These are phyloP conservation scores for Mycena latifolia DNA, from an alignment of 768 basidiomycete species.

Conservation along the genomic window DNA sequence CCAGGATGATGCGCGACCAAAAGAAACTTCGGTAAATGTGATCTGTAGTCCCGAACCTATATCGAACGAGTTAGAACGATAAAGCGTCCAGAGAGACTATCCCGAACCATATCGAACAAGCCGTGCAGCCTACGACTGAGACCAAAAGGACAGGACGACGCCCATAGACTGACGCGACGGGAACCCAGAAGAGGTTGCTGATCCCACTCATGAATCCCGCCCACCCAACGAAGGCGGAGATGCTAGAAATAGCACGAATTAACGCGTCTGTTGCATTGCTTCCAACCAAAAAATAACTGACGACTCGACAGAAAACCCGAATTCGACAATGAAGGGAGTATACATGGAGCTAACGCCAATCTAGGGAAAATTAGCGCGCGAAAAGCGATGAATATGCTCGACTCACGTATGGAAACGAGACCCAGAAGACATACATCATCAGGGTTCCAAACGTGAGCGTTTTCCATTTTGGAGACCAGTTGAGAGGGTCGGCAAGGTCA, in stretches of 20 bases:
- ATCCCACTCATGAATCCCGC: conserved; percentile 29
- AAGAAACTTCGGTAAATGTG: conserved; percentile 24
- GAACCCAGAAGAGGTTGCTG: conserved; percentile 23
- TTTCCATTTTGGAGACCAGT: conserved; percentile 19
- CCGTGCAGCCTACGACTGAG: conserved; percentile 23
- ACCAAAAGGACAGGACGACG: conserved; percentile 24
- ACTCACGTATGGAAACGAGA: conserved; percentile 17
- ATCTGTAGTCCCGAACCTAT: too few species aligned
- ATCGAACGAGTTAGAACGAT: too few species aligned
- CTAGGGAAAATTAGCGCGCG: not conserved
- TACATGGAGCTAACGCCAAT: conserved; percentile 29
- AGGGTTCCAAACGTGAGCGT: conserved; percentile 5
- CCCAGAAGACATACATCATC: conserved; percentile 26
- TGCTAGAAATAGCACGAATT: not conserved
- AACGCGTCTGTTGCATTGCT: not conserved
- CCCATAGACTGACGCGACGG: conserved; percentile 10
- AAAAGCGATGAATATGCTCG: not conserved
- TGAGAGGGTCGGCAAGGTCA: conserved; percentile 23
- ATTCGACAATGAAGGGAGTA: conserved; percentile 9
- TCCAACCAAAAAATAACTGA: not conserved
- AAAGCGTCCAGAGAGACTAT: too few species aligned
- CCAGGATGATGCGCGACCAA: conserved; percentile 24
- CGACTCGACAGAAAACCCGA: conserved; percentile 24
- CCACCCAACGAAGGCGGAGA: conserved; percentile 24
- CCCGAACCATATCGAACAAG: conserved; percentile 24